phyloP scores from a whole-genome alignment of 495 filamentous ascomycete genomes.

The Aspergillus haitiensis region DNA sequence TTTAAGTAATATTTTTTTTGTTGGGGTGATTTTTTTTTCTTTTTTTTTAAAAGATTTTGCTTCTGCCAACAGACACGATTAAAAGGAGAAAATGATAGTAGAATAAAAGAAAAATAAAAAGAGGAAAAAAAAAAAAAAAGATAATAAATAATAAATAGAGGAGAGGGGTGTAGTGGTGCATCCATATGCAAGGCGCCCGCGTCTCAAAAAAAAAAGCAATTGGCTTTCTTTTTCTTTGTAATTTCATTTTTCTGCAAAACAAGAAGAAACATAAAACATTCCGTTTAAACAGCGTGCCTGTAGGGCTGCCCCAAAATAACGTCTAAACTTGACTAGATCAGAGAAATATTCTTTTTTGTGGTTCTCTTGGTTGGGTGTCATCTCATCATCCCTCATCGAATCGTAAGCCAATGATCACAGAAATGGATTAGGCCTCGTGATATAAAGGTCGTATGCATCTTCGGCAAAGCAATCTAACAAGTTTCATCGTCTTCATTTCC shows the following conservation, averaged over 20 bases:
- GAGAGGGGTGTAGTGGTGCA: conserved; percentile 28
- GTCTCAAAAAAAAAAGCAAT: conserved; percentile 27
- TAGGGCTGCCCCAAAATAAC: conserved; percentile 52
- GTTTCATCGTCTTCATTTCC: conserved; percentile 35
- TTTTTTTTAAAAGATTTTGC: conserved; percentile 19
- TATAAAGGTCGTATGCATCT: conserved; percentile 50
- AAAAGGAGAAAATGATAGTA: conserved; percentile 11
- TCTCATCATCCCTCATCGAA: conserved; percentile 60
- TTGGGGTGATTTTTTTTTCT: neutral
- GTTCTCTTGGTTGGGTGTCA: conserved; percentile 45
- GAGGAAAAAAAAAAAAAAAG: conserved; percentile 29
- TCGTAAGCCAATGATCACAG: conserved; percentile 52
- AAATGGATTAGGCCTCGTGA: conserved; percentile 48
- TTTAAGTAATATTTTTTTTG: conserved; percentile 1
- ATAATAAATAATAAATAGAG: conserved; percentile 29
- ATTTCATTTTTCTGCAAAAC: conserved; percentile 26
- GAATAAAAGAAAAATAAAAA: conserved; percentile 32
- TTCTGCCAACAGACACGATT: conserved; percentile 26
- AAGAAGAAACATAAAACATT: conserved; percentile 33
- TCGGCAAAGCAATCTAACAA: conserved; percentile 48
- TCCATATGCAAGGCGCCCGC: conserved; percentile 46
- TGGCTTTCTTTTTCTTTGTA: conserved; percentile 24
- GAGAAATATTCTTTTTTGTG: conserved; percentile 47
- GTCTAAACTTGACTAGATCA: conserved; percentile 54
- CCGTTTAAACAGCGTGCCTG: conserved; percentile 40